These are phyloP conservation scores for Pleurotus platypus DNA, from an alignment of 768 basidiomycete genomes.

Conservation along the genomic window DNA sequence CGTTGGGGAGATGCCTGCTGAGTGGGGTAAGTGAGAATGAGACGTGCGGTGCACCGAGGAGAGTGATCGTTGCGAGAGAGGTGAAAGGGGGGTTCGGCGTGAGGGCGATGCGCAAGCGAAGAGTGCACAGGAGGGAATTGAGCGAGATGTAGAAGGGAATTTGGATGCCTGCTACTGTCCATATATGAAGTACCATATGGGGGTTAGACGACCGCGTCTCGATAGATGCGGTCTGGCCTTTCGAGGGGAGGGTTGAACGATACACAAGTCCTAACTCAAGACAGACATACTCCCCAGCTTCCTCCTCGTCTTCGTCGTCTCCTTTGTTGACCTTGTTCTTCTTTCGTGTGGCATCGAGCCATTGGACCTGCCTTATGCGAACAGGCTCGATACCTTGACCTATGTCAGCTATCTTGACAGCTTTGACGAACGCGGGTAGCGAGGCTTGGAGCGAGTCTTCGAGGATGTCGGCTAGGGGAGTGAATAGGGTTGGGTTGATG, in stretches of 20 bases:
- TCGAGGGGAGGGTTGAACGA: constrained; percentile 35
- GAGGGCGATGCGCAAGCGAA: constrained; percentile 67
- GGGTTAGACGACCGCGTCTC: constrained; percentile 50
- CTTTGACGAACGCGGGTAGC: constrained; percentile 44
- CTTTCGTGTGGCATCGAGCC: constrained; percentile 3
- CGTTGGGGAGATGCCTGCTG: constrained; percentile 58
- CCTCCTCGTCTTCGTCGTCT: constrained; percentile 24
- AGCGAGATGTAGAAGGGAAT: constrained; percentile 72
- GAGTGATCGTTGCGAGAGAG: constrained; percentile 45
- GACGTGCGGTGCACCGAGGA: constrained; percentile 69
- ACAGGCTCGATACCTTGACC: constrained; percentile 67
- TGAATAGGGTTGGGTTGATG: constrained; percentile 66
- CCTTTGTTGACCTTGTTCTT: constrained; percentile 11
- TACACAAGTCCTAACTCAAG: constrained; percentile 72
- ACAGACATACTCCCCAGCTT: constrained; percentile 50
- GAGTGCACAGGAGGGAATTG: constrained; percentile 59
- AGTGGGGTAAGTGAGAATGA: constrained; percentile 65
- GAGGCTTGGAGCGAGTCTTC: constrained; percentile 57
- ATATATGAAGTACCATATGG: constrained; percentile 69
- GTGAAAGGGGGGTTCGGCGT: constrained; percentile 68
- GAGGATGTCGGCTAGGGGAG: constrained; percentile 55
- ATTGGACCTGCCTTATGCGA: constrained; percentile 37
- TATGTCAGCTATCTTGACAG: constrained; percentile 71
- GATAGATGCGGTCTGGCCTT: constrained; percentile 29
- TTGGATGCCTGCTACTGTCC: constrained; percentile 40